Conservation (phyloP, 2,329 filamentous ascomycete genomes). For the Cladosporium sp. region DNA sequence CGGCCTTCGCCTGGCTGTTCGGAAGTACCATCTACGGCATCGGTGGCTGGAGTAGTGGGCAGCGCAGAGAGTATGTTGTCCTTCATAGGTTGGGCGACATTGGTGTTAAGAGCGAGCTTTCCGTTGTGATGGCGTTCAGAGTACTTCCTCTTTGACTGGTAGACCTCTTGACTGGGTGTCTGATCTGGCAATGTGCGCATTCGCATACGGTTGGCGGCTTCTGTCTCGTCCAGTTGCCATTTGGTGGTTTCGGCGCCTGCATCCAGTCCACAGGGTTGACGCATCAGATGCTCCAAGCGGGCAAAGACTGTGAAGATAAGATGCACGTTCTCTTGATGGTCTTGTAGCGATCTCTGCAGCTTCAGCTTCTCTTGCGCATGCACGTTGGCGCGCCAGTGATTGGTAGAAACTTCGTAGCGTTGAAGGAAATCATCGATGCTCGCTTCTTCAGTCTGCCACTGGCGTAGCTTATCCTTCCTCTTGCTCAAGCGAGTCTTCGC, state of each 20-base stretch:
- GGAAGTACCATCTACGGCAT: slow-evolving; percentile 15
- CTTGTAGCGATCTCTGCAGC: slow-evolving; percentile 83
- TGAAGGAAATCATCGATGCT: slow-evolving; percentile 70
- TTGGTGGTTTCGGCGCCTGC: slow-evolving; percentile 60
- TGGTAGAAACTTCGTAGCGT: slow-evolving; percentile 83
- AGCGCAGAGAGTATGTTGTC: slow-evolving; percentile 29
- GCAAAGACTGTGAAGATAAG: slow-evolving; percentile 75
- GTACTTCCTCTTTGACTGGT: slow-evolving; percentile 80
- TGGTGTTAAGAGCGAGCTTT: slow-evolving; percentile 34
- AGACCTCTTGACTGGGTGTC: slow-evolving; percentile 66
- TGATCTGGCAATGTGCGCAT: slow-evolving; percentile 81
- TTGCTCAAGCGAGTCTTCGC: slow-evolving; percentile 69
- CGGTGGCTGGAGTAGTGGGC: slow-evolving; percentile 22
- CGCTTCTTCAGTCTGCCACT: slow-evolving; percentile 72
- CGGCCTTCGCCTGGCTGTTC: slow-evolving; percentile 29
- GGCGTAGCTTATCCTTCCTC: slow-evolving; percentile 77
- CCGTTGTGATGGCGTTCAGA: slow-evolving; percentile 51
- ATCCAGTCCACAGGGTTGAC: slow-evolving; percentile 78
- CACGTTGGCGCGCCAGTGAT: slow-evolving; percentile 93
- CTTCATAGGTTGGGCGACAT: slow-evolving; percentile 30
- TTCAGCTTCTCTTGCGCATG: slow-evolving; percentile 90
- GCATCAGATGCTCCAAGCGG: slow-evolving; percentile 76
- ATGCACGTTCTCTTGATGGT: slow-evolving; percentile 84
- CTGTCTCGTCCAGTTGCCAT: slow-evolving; percentile 94
- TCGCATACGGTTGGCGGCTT: slow-evolving; percentile 93